Evolutionary conservation across 1,284 basidiomycete genomes (phyloP).

Genomic region (Apiotrichum gamsii): DNA sequence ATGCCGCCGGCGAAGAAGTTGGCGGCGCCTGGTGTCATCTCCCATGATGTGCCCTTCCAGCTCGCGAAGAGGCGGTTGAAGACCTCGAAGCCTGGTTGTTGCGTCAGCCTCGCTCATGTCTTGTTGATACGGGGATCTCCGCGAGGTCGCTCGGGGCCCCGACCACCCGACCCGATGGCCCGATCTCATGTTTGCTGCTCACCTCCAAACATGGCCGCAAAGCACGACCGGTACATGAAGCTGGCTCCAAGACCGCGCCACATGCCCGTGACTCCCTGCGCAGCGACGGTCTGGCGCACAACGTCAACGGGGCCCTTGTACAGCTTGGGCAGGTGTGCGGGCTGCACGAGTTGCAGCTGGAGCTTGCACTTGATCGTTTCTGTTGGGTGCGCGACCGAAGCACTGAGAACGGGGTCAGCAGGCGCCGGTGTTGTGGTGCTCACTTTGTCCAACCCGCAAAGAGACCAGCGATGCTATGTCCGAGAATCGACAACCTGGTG

Average conservation of each 20-base stretch:
- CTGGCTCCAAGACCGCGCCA: conserved; percentile 44
- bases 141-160: too few species aligned
- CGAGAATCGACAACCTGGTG: conserved; percentile 33
- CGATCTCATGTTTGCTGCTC: conserved; percentile 8
- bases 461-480: conserved; percentile 43
- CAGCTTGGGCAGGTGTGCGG: conserved; percentile 28
- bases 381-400: conserved; percentile 45
- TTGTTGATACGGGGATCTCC: too few species aligned
- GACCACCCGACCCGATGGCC: too few species aligned
- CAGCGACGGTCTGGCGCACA: conserved; percentile 37
- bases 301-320: conserved; percentile 44
- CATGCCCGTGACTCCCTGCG: conserved; percentile 43
- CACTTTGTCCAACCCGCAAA: conserved; percentile 48
- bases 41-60: conserved; percentile 43
- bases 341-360: conserved; percentile 41
- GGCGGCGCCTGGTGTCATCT: conserved; percentile 34
- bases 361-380: conserved; percentile 48
- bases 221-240: conserved; percentile 44
- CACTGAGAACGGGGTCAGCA: conserved; percentile 24
- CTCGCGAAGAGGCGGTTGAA: conserved; percentile 44
- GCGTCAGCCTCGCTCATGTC: too few species aligned
- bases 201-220: conserved; percentile 47
- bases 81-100: conserved; percentile 42
- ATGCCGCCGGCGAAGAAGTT: conserved; percentile 48
- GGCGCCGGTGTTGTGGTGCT: too few species aligned